Evolutionary conservation across 371 early-diverging fungal genomes (phyloP), one percentile per base, ranked within the genome.

Genomic region (Nematocida ironsii): DNA sequence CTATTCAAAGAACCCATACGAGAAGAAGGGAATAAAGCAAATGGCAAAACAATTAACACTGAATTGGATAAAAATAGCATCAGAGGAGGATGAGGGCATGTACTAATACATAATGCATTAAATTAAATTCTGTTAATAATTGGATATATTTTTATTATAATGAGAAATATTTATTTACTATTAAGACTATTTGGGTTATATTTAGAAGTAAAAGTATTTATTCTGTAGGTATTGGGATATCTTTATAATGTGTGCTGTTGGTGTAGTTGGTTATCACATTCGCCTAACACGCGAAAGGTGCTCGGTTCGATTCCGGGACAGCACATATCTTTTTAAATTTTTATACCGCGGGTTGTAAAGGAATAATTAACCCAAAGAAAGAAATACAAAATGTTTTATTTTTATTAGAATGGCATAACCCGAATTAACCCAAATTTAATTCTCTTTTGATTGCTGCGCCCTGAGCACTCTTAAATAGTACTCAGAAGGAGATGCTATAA

Each of bases 191-290:
- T 33, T 33, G 33, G 33, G 33, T 0, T 33, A 33, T 33, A 33
- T 33, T 33, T 33, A 33, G 2, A 33, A 33, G 33, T 33, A 33
- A 33, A 33, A 33, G 33, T 33, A 33, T 33, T 33, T 33, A 33
- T 33, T 33, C 33, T 33, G 33, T 33, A 33, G 33, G 2, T 33
- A 33, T 33, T 33, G 33, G 1, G 33, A 33, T 33, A 33, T 33
- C 33, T 33, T 33, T 33, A 18, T 50, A 50, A 27, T 7, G 27
- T 27, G 73, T 73, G 95, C 91, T 93, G 86, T 85, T 92, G 91
- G 92, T 91, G 91, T 92, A 91, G 91, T 91, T 88, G 91, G 91
- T 91, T 91, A 92, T 92, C 92, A 92, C 91, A 89, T 91, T 90
- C 91, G 91, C 90, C 91, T 92, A 91, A 92, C 92, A 92, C 91